Evolutionary conservation across 2,329 filamentous ascomycete species (phyloP).

Genomic region (Blastomyces gilchristii): DNA sequence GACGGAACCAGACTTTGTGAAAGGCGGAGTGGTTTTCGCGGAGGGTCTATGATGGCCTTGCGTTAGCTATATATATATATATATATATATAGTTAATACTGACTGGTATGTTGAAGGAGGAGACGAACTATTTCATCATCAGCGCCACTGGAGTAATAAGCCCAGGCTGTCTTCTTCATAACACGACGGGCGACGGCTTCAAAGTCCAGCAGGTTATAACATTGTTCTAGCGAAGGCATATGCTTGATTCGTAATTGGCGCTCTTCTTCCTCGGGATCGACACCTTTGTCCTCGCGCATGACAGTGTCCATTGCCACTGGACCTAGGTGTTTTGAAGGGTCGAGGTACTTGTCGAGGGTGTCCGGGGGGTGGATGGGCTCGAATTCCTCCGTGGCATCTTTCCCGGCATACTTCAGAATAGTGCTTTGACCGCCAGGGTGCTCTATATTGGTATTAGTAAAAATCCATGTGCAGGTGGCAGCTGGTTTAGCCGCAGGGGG

Average conservation of each 20-base stretch:
- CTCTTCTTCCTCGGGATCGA: conserved; percentile 60
- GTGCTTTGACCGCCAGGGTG: conserved; percentile 85
- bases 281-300: conserved; percentile 52
- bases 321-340: conserved; percentile 78
- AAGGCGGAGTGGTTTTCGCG: conserved; percentile 92
- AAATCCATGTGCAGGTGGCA: background rate
- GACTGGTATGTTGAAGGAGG: background rate
- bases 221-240: conserved; percentile 75
- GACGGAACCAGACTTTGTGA: conserved; percentile 96
- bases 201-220: conserved; percentile 92
- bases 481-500: background rate
- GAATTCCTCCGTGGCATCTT: conserved; percentile 86
- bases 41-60: conserved; percentile 53
- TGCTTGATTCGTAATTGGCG: conserved; percentile 61
- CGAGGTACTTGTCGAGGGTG: conserved; percentile 71
- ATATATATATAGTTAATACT: background rate
- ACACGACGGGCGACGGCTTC: conserved; percentile 80
- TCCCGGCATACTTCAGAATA: conserved; percentile 92
- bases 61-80: conserved; percentile 8
- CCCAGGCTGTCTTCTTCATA: conserved; percentile 97
- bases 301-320: conserved; percentile 80
- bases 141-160: conserved; percentile 90
- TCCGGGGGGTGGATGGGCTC: conserved; percentile 84
- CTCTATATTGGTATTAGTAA: conserved; percentile 40
- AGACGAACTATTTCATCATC: conserved; percentile 72